These are phyloP conservation scores for Annulohypoxylon nitens DNA, from an alignment of 495 filamentous ascomycete species.

Conservation along the genomic window DNA sequence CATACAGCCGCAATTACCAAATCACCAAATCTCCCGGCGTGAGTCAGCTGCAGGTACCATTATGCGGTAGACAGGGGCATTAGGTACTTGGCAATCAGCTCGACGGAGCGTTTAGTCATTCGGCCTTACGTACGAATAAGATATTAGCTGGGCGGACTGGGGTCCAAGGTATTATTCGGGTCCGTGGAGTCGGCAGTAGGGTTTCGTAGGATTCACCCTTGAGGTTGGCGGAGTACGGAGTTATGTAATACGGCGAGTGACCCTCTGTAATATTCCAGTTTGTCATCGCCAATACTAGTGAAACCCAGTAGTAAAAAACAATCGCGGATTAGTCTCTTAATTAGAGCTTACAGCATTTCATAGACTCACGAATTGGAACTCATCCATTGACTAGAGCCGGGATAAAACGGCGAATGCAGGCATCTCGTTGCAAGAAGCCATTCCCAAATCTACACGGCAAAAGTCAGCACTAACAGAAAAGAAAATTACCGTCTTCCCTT, in stretches of 20 bases:
- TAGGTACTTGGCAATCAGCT: not conserved
- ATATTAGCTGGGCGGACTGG: not conserved
- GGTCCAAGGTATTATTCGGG: not conserved
- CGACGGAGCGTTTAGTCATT: conserved; percentile 5
- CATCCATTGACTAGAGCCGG: not conserved
- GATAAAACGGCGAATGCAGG: not conserved
- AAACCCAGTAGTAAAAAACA: not conserved
- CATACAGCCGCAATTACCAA: not conserved
- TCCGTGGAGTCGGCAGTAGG: not conserved
- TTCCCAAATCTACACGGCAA: not conserved
- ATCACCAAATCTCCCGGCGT: not conserved
- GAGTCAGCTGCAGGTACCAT: conserved; percentile 11
- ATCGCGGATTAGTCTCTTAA: not conserved
- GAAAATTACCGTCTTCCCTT: not conserved
- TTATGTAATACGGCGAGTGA: conserved; percentile 19
- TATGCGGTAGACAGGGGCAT: not conserved
- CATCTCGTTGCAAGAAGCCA: not conserved
- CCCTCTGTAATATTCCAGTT: not conserved
- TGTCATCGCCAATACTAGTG: not conserved
- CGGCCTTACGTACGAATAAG: conserved; percentile 5
- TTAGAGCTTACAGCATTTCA: not conserved
- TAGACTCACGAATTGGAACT: not conserved
- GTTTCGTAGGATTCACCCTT: not conserved
- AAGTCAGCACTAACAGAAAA: conserved; percentile 9
- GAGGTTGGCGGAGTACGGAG: conserved; percentile 30